phyloP scores from a whole-genome alignment of 768 basidiomycete species.

The Pulveroboletus sp. region DNA sequence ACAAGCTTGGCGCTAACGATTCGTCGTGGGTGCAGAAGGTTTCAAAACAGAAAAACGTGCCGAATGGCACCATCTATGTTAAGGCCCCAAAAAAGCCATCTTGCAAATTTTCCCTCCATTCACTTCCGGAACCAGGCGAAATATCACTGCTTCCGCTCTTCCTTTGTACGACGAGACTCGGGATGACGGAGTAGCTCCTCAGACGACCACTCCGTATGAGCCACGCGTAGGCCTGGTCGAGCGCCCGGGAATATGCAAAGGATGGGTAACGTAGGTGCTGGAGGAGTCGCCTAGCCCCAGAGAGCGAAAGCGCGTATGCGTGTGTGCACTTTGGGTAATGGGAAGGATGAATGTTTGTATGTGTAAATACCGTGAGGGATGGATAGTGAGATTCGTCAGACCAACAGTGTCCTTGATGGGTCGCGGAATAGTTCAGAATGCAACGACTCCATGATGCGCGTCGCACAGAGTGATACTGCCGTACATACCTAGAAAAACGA shows the following conservation, averaged over 20 bases:
- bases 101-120: constrained; percentile 50
- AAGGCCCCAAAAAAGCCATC: constrained; percentile 43
- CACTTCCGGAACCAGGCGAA: constrained; percentile 43
- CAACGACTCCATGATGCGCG: neutral
- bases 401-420: constrained; percentile 68
- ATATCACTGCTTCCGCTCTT: constrained; percentile 60
- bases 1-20: no score
- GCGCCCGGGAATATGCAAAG: constrained; percentile 74
- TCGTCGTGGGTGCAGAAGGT: no score
- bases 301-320: constrained; percentile 58
- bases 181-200: constrained; percentile 60
- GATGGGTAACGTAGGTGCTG: constrained; percentile 55
- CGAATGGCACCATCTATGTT: no score
- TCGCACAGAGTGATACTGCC: neutral
- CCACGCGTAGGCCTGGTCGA: constrained; percentile 73
- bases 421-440: constrained; percentile 1
- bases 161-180: constrained; percentile 62
- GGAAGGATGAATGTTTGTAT: constrained; percentile 50
- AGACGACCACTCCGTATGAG: constrained; percentile 54
- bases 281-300: constrained; percentile 59
- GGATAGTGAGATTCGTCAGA: constrained; percentile 57
- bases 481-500: constrained; percentile 62
- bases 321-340: constrained; percentile 66
- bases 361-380: constrained; percentile 27
- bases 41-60: no score